Conservation (phyloP, 2,329 filamentous ascomycete genomes). For the Botrytis paeoniae region DNA sequence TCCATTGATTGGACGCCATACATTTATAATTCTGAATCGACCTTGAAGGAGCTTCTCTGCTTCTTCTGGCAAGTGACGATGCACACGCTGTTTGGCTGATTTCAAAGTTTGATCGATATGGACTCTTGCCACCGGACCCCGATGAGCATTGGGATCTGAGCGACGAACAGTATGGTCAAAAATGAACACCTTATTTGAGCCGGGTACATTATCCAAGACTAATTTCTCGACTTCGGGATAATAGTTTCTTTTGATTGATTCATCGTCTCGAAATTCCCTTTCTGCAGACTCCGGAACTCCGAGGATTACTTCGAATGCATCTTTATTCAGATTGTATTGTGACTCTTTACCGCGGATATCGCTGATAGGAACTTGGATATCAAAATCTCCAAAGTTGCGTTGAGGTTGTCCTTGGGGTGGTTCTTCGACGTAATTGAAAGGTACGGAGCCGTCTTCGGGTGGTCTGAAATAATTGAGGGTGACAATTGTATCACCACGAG, state of each 20-base stretch:
- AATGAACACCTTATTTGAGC: slow-evolving; percentile 63
- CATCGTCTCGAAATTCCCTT: slow-evolving; percentile 64
- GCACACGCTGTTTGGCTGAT: slow-evolving; percentile 65
- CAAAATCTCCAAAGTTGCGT: slow-evolving; percentile 35
- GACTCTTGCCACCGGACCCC: slow-evolving; percentile 67
- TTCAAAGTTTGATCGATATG: slow-evolving; percentile 80
- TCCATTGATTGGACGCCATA: slow-evolving; percentile 57
- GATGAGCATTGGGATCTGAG: slow-evolving; percentile 52
- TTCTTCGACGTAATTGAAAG: slow-evolving; percentile 54
- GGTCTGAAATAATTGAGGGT: slow-evolving; percentile 53
- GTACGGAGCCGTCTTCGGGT: slow-evolving; percentile 51
- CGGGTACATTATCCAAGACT: slow-evolving; percentile 64
- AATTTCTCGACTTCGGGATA: slow-evolving; percentile 81
- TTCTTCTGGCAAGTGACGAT: slow-evolving; percentile 62
- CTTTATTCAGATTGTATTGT: slow-evolving; percentile 64
- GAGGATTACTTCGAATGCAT: slow-evolving; percentile 69
- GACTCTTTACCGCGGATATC: slow-evolving; percentile 73
- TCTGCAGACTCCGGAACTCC: slow-evolving; percentile 55
- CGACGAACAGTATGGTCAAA: slow-evolving; percentile 91
- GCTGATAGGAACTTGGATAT: slow-evolving; percentile 47
- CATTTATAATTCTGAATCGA: slow-evolving; percentile 81
- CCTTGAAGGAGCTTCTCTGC: slow-evolving; percentile 62
- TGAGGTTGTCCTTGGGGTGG: slow-evolving; percentile 33
- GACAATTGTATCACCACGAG: slow-evolving; percentile 51
- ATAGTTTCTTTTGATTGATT: slow-evolving; percentile 67